Conservation (phyloP, 177 flowering plant genomes). For the Vitis hybrid region DNA sequence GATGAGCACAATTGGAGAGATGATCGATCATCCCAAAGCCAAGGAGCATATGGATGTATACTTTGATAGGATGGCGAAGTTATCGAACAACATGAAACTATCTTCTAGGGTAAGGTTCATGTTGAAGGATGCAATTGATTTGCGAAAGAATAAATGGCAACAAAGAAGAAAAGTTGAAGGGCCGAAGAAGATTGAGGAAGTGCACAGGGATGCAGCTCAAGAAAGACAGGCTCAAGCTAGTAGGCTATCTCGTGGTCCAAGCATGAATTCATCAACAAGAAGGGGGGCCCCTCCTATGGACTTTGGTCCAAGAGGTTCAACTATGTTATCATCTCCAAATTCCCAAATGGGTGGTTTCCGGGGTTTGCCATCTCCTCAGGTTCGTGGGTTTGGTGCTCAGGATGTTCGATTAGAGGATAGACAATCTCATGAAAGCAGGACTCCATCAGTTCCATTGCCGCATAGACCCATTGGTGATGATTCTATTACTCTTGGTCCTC, state of each 20-base stretch:
- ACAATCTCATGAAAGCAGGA: conserved; percentile 55
- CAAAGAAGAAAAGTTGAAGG: conserved; percentile 97
- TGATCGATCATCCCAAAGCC: conserved; percentile 81
- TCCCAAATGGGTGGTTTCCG: conserved; percentile 19
- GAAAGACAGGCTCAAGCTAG: too few relatives aligned
- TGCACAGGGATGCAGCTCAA: conserved; percentile 94
- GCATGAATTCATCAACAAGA: too few relatives aligned
- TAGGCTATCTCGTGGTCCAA: too few relatives aligned
- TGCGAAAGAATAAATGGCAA: conserved; percentile 93
- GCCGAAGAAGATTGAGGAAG: conserved; percentile 97
- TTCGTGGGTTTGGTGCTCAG: conserved; percentile 68
- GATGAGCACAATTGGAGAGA: conserved; percentile 97
- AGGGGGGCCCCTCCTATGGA: too few relatives aligned
- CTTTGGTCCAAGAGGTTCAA: too few relatives aligned
- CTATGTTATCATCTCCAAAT: too few relatives aligned
- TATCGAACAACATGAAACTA: conserved; percentile 71
- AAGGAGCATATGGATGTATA: conserved; percentile 83
- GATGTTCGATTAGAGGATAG: conserved; percentile 79
- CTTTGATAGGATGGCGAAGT: conserved; percentile 64
- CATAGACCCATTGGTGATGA: conserved; percentile 74
- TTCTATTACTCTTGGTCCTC: conserved; percentile 84
- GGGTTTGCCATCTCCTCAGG: conserved; percentile 43
- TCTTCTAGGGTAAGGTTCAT: conserved; percentile 95
- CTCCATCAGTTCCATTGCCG: conserved; percentile 66
- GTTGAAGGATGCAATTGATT: conserved; percentile 90